Conservation (phyloP, 257 asterid genomes). For the Plectranthus barbatus region DNA sequence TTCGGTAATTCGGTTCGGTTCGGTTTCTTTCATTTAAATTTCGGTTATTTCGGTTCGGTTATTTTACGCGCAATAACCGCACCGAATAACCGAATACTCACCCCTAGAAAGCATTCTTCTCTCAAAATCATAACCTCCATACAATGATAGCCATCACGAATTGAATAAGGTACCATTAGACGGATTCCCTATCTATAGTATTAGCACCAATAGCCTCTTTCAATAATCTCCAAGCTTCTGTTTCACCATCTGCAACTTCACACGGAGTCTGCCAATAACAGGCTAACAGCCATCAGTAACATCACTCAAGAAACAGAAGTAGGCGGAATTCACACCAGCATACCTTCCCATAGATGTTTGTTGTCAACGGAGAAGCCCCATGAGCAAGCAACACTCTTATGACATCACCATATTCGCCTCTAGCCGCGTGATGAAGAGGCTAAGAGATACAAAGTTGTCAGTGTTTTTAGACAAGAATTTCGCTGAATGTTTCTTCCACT, state of each 20-base stretch:
- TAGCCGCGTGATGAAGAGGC: conserved; percentile 93
- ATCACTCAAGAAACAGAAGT: neutral
- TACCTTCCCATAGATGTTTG: conserved; percentile 60
- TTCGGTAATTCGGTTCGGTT: too few relatives aligned
- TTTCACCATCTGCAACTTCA: conserved; percentile 62
- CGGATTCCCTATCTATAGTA: too few relatives aligned
- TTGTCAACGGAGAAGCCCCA: conserved; percentile 56
- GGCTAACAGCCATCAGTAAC: neutral
- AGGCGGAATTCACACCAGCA: neutral
- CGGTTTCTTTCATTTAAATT: too few relatives aligned
- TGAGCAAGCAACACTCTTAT: conserved; percentile 44
- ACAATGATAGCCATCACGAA: neutral
- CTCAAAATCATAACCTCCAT: too few relatives aligned
- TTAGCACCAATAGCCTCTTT: conserved; percentile 35
- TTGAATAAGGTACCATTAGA: neutral
- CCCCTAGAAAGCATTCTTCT: too few relatives aligned
- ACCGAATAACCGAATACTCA: too few relatives aligned
- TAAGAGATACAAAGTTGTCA: conserved; percentile 15
- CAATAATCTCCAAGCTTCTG: conserved; percentile 48
- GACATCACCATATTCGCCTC: conserved; percentile 60
- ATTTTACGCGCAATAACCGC: too few relatives aligned
- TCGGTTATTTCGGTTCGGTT: too few relatives aligned
- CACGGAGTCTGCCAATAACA: conserved; percentile 42
- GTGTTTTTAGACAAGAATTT: neutral
- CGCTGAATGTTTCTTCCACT: neutral